Evolutionary conservation across 352 stramenopile species (phyloP), one percentile per base, ranked within the genome.

Genomic region (Phytopythium delawarense): DNA sequence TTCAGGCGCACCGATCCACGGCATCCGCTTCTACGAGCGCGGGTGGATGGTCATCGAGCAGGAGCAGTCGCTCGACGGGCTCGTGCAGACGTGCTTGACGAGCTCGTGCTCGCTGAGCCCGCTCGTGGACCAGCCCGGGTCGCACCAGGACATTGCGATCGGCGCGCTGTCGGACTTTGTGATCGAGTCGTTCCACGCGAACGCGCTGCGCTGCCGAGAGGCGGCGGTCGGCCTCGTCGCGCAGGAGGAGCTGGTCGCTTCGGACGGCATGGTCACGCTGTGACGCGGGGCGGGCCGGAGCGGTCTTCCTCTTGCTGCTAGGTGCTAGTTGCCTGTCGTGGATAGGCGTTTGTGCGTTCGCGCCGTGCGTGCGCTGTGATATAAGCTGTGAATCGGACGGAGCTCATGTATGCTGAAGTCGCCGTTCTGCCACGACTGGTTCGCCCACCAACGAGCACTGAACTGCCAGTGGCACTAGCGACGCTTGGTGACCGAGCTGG

Each of bases 11-110:
- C 71, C 69, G 0, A 63, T 84, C 45, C 67, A 75, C 2, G 74
- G 72, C 45, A 67, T 82, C 39, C 58, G 69, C 20, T 79, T 88
- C 52, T 62, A 76, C 9, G 74, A 83, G 60, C 68, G 71, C 45
- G 74, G 72, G 7, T 88, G 72, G 67, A 40, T 78, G 20, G 57
- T 83, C n/a, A 60, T 83, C 15, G 67, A 75, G 49, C 67, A 65
- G 50, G 65, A 53, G 25, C 40, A 64, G 3, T 49, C 66, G 4
- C 30, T 45, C 28, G 63, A 68, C 37, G 60, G 48, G 11, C 40
- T 56, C 48, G 62, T 68, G 25, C 66, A 61, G 51, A 65, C 61
- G 21, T 66, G 59, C 30, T 69, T 74, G 55, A 59, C 66, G 34
- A 71, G 63, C 46, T 65, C 44, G 7, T 70, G 70, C 54, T 63